phyloP scores from a whole-genome alignment of 2,329 filamentous ascomycete species.

The Pestalotiopsis sp. region DNA sequence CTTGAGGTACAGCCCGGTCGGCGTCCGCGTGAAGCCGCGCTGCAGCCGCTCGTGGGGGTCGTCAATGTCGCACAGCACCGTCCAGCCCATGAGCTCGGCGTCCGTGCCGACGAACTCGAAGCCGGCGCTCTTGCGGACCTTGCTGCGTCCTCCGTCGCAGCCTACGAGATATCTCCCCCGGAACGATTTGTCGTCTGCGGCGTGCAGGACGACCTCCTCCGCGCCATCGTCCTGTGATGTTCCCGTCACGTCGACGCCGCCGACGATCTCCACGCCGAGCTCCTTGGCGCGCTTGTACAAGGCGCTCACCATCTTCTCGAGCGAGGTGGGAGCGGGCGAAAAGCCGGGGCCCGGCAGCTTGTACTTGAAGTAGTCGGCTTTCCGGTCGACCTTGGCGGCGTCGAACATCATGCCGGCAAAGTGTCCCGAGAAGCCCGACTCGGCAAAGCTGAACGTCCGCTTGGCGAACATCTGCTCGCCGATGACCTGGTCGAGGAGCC shows the following conservation, averaged over 20 bases:
- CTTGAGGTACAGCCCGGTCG: conserved; percentile 30
- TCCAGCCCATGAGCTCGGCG: conserved; percentile 38
- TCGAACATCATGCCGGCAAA: conserved; percentile 34
- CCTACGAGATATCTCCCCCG: conserved; percentile 40
- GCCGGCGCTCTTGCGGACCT: conserved; percentile 34
- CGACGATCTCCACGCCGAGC: conserved; percentile 30
- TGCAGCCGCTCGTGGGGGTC: conserved; percentile 26
- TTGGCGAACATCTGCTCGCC: conserved; percentile 16
- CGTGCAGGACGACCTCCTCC: conserved; percentile 22
- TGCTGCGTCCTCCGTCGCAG: conserved; percentile 44
- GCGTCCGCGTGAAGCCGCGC: conserved; percentile 26
- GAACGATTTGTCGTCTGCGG: conserved; percentile 10
- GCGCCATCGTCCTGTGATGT: conserved; percentile 21
- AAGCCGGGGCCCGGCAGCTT: conserved; percentile 31
- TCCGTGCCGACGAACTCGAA: conserved; percentile 39
- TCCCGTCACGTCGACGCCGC: conserved; percentile 25
- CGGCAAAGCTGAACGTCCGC: conserved; percentile 15
- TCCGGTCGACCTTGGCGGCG: conserved; percentile 28
- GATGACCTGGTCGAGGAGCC: conserved; percentile 33
- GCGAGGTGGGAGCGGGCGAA: conserved; percentile 19
- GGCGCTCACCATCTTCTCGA: conserved; percentile 25
- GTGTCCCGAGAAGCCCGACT: conserved; percentile 33
- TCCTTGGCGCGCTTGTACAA: conserved; percentile 25
- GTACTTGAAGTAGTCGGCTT: conserved; percentile 28
- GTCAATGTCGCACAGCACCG: conserved; percentile 34